Conservation (phyloP, 208 protist species). For the Leishmania amazonensis region DNA sequence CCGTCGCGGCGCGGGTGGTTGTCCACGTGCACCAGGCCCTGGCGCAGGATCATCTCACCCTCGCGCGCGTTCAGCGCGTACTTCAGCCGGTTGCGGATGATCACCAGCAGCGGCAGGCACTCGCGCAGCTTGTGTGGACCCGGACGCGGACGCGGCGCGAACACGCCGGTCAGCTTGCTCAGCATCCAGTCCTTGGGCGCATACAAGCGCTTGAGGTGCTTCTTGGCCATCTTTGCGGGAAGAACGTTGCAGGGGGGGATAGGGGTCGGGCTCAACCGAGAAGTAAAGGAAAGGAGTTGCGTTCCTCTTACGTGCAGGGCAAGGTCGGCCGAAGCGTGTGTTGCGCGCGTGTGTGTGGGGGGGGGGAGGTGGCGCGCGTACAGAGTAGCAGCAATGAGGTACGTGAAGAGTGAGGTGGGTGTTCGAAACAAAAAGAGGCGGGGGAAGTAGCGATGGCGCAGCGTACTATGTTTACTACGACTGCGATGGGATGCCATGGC, state of each 20-base stretch:
- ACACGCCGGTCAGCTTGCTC: conserved; percentile 98
- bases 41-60: conserved; percentile 96
- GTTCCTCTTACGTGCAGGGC: neutral
- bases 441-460: neutral
- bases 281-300: neutral
- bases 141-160: conserved; percentile 95
- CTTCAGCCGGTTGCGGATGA: conserved; percentile 94
- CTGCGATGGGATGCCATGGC: neutral
- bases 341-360: neutral
- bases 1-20: conserved; percentile 96
- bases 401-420: neutral
- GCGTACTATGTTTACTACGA: neutral
- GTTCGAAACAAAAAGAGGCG: neutral
- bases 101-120: conserved; percentile 84
- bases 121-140: conserved; percentile 98
- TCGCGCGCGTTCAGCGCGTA: conserved; percentile 98
- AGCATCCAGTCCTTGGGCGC: conserved; percentile 99
- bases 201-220: conserved; percentile 99
- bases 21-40: conserved; percentile 97
- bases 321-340: neutral
- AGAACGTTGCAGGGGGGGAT: neutral
- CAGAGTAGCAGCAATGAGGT: neutral
- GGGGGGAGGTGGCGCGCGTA: neutral
- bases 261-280: neutral
- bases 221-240: conserved; percentile 93